phyloP scores from a whole-genome alignment of 441 rosid genomes.

The Gossypium lobatum region DNA sequence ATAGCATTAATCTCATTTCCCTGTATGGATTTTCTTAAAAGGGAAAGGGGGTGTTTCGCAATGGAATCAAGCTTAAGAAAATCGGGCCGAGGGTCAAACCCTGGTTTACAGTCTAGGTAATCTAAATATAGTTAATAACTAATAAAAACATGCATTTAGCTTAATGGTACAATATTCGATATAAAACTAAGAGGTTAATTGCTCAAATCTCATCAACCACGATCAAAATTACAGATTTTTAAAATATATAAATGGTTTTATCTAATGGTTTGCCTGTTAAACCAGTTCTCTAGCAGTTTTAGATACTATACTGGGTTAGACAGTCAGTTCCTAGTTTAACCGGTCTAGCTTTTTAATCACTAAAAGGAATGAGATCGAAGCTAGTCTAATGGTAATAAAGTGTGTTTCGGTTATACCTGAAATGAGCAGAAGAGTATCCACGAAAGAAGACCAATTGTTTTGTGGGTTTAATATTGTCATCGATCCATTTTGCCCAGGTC shows the following conservation, averaged over 20 bases:
- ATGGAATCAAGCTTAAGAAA: too few relatives aligned
- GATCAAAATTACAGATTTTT: too few relatives aligned
- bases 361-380: background rate
- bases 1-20: background rate
- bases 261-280: too few relatives aligned
- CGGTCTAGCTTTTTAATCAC: background rate
- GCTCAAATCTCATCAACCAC: too few relatives aligned
- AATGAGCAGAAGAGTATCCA: constrained; percentile 93
- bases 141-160: too few relatives aligned
- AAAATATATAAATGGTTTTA: too few relatives aligned
- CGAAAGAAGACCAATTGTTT: constrained; percentile 76
- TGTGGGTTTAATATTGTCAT: constrained; percentile 43
- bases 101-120: too few relatives aligned
- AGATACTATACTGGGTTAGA: background rate
- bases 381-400: background rate
- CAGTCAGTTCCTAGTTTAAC: background rate
- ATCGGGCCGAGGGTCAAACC: too few relatives aligned
- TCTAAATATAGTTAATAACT: too few relatives aligned
- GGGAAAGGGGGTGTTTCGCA: background rate
- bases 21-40: background rate
- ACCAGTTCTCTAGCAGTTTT: background rate
- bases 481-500: constrained; percentile 89
- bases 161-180: too few relatives aligned
- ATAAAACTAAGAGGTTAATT: too few relatives aligned
- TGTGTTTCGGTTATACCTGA: constrained; percentile 41